Percentiles rank a stretch among this genome's conserved stretches.
phyloP scores from a whole-genome alignment of 257 asterid genomes.

The Capsicum baccatum region DNA sequence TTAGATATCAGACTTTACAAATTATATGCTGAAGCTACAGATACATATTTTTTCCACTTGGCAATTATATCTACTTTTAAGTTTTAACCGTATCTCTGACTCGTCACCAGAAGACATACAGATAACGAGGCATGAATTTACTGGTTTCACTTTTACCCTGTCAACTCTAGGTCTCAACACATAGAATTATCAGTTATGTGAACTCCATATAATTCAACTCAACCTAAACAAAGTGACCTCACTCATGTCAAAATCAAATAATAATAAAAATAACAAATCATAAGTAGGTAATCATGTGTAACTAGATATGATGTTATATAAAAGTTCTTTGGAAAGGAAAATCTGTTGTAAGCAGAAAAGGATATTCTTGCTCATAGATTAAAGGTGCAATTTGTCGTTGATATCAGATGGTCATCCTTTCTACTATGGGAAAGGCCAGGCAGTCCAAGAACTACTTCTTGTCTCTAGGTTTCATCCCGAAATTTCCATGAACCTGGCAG shows the following conservation, averaged over 20 bases:
- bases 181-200: not conserved
- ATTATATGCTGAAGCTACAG: not conserved
- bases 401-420: constrained; percentile 45
- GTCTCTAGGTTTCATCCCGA: constrained; percentile 37
- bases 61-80: not conserved
- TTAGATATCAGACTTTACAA: not conserved
- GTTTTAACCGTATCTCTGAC: not conserved
- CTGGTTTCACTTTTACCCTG: not conserved
- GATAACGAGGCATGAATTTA: not conserved
- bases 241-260: not conserved
- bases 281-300: not conserved
- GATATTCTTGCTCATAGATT: not conserved
- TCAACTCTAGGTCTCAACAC: not conserved
- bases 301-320: not conserved
- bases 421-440: constrained; percentile 41
- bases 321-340: not conserved
- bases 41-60: not conserved
- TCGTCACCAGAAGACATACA: not conserved
- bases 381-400: constrained; percentile 21
- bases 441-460: constrained; percentile 42
- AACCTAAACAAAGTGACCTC: not conserved
- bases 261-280: not conserved
- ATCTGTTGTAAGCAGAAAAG: constrained; percentile 8
- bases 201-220: not conserved
- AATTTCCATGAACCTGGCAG: constrained; percentile 46